Conservation (phyloP, 2,329 filamentous ascomycete species). For the Orbilia blumenaviensis region DNA sequence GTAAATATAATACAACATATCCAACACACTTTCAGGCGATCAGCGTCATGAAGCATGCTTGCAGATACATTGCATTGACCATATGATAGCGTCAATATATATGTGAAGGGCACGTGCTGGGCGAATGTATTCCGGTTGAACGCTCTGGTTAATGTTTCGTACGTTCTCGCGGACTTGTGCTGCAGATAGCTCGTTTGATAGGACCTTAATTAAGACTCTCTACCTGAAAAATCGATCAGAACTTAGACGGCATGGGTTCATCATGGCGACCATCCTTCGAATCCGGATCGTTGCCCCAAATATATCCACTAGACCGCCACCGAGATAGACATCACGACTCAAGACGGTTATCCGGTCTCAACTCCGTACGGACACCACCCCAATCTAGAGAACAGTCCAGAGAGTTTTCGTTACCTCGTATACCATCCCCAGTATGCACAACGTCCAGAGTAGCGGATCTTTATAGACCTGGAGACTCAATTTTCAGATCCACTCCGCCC, state of each 20-base stretch:
- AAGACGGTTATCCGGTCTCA: not conserved
- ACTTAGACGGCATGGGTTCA: not conserved
- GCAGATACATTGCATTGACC: too few species aligned
- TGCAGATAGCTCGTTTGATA: too few species aligned
- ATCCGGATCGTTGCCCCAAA: not conserved
- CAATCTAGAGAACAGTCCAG: not conserved
- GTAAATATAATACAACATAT: not conserved
- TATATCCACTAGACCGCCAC: not conserved
- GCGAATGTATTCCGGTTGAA: too few species aligned
- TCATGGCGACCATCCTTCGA: not conserved
- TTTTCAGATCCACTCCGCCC: conserved; percentile 20
- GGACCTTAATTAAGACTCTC: too few species aligned
- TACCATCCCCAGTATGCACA: not conserved
- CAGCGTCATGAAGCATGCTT: too few species aligned
- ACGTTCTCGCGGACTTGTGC: too few species aligned
- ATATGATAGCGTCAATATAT: too few species aligned
- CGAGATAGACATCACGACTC: conserved; percentile 15
- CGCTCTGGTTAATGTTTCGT: too few species aligned
- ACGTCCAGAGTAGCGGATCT: conserved; percentile 4
- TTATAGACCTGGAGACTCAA: not conserved
- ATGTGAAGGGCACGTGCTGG: too few species aligned
- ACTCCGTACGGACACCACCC: not conserved
- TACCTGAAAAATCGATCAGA: too few species aligned
- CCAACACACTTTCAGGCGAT: too few species aligned
- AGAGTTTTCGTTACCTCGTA: not conserved